phyloP scores from a whole-genome alignment of 345 rosid genomes.

The Euphorbia peplus region DNA sequence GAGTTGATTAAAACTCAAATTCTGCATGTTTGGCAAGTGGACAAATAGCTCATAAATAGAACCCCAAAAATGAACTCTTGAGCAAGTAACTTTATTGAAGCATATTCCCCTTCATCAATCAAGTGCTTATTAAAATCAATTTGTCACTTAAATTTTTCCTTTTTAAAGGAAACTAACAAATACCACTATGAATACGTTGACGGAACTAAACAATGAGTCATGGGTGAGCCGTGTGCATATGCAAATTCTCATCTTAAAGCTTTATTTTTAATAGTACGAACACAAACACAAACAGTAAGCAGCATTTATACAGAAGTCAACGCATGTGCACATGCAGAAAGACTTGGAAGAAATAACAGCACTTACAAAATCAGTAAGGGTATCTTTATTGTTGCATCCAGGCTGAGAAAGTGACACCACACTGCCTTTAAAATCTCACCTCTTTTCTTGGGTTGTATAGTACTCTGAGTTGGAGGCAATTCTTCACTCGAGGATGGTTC shows the following conservation, averaged over 20 bases:
- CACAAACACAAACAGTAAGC: neutral
- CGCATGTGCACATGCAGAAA: neutral
- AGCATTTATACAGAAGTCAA: neutral
- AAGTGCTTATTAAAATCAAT: neutral
- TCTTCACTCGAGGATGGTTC: conserved; percentile 37
- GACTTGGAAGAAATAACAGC: neutral
- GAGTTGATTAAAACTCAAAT: neutral
- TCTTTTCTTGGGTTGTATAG: conserved; percentile 30
- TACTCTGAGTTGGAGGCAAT: conserved; percentile 25
- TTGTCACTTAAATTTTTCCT: neutral
- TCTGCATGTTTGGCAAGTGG: conserved; percentile 2
- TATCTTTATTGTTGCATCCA: conserved; percentile 69
- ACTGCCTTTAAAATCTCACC: conserved; percentile 37
- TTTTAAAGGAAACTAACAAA: neutral
- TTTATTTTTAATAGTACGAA: neutral
- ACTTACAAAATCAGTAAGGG: conserved; percentile 81
- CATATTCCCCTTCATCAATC: neutral
- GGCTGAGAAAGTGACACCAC: conserved; percentile 56
- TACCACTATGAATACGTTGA: neutral
- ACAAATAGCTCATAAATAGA: no score
- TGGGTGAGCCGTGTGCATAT: neutral
- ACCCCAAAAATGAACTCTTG: no score
- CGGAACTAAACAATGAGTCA: neutral
- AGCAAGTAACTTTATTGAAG: neutral
- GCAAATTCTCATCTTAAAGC: neutral